A percentile compares a stretch with the other conserved stretches of the same genome.
Evolutionary conservation across 768 basidiomycete species (phyloP).

Genomic region (Sistotremastrum niveocremeum): DNA sequence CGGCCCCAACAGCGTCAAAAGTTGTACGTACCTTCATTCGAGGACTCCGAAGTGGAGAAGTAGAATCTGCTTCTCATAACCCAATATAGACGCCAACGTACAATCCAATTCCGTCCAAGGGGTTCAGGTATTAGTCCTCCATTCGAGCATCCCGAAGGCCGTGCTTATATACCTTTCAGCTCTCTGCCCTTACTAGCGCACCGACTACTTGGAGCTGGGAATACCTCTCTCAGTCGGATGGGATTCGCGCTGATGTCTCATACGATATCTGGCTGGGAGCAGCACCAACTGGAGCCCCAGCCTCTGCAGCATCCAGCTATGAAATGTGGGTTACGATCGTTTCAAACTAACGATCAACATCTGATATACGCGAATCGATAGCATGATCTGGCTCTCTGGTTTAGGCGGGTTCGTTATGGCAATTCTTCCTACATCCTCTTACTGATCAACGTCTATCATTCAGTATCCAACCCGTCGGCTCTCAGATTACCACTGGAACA

Average conservation of each 20-base stretch:
- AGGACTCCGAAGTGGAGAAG: no score
- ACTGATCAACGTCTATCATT: background rate
- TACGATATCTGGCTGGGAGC: conserved; percentile 44
- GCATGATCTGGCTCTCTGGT: conserved; percentile 51
- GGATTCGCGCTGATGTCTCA: conserved; percentile 42
- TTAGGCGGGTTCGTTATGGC: conserved; percentile 30
- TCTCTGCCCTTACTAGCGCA: conserved; percentile 27
- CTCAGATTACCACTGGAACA: conserved; percentile 28
- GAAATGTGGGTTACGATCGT: conserved; percentile 30
- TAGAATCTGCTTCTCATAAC: no score
- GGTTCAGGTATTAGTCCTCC: conserved; percentile 21
- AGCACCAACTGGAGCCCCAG: conserved; percentile 29
- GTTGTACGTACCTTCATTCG: conserved; percentile 24
- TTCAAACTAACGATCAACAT: background rate
- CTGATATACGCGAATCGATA: conserved; percentile 8
- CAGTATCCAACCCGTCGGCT: conserved; percentile 42
- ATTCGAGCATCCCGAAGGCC: no score
- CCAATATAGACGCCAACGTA: conserved; percentile 43
- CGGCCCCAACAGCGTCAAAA: conserved; percentile 38
- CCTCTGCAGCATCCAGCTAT: conserved; percentile 31
- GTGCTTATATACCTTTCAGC: conserved; percentile 12
- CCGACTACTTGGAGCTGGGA: conserved; percentile 41
- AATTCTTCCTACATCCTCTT: background rate
- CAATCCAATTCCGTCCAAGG: conserved; percentile 32
- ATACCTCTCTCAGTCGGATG: conserved; percentile 29